Evolutionary conservation across 495 filamentous ascomycete genomes (phyloP).

Genomic region (Hypomontagnella submonticulosa): DNA sequence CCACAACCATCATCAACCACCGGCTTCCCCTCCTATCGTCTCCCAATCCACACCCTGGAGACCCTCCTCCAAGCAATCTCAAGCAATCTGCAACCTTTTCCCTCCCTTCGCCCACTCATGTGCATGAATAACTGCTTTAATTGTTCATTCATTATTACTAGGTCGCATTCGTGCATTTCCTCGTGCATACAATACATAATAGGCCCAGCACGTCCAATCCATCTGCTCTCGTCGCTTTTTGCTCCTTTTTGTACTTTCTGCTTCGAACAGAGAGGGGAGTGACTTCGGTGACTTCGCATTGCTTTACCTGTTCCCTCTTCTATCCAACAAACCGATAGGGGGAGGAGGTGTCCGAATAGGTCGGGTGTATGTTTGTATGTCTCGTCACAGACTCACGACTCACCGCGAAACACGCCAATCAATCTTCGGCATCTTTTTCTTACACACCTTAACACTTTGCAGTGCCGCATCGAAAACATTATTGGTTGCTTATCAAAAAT

Average conservation of each 20-base stretch:
- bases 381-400: slow-evolving; percentile 37
- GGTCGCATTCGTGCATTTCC: not conserved
- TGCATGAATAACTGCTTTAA: slow-evolving; percentile 30
- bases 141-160: slow-evolving; percentile 26
- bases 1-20: slow-evolving; percentile 40
- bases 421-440: slow-evolving; percentile 30
- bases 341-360: slow-evolving; percentile 18
- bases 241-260: slow-evolving; percentile 35
- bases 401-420: slow-evolving; percentile 38
- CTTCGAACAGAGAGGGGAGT: slow-evolving; percentile 27
- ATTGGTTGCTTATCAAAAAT: slow-evolving; percentile 39
- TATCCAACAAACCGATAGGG: slow-evolving; percentile 14
- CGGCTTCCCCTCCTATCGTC: slow-evolving; percentile 27
- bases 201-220: slow-evolving; percentile 32
- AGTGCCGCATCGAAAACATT: slow-evolving; percentile 35
- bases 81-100: slow-evolving; percentile 2
- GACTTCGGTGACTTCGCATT: slow-evolving; percentile 33
- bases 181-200: slow-evolving; percentile 36
- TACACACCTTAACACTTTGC: slow-evolving; percentile 37
- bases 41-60: slow-evolving; percentile 24
- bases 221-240: slow-evolving; percentile 24
- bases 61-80: slow-evolving; percentile 10
- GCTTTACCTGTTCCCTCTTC: slow-evolving; percentile 19
- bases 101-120: slow-evolving; percentile 20
- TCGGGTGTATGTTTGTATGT: slow-evolving; percentile 22